Base-by-base conservation (phyloP, 2,329 filamentous ascomycete species). In the Boeremia exigua region DNA sequence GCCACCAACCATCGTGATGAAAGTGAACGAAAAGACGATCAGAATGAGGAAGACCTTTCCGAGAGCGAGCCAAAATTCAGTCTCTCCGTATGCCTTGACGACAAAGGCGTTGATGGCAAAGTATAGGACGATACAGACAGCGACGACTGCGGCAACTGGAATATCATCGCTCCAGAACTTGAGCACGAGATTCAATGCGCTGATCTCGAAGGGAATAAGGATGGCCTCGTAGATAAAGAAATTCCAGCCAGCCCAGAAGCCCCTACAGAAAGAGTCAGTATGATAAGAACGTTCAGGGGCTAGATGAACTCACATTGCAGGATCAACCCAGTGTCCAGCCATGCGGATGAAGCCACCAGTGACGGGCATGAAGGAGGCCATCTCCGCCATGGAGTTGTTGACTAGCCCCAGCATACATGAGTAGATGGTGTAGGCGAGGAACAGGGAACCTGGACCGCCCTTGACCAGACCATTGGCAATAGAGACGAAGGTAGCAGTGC, bases 301-400 rank as follows among this genome's bases (percentile, higher is more conserved):
- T 12, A 3, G 77, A 39, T 15, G 4, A 12, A 8, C 85, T 78
- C 27, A 87, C 85, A 55, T 49, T 3, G 52, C 52, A 23, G 52
- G 46, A 69, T 88, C 86, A 8, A 84, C 83, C 82, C 84, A 88
- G 62, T 84, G 78, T 23, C 84, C 84, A 6, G 84, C 84, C 62
- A 87, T 80, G 52, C 86, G 84, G 60, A 88, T 82, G 67, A 86
- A 88, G 4, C 82, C 82, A 54, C 85, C 85, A 32, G 80, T 81
- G 30, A 88, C 80, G 19, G 86, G 86, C 78, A 86, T 84, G 55
- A 81, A 82, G 79, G 34, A 81, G 77, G 46, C 77, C 85, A 88
- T 88, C 69, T 88, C 86, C 6, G 86, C 85, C 51, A 86, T 77
- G 56, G 80, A 81, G 67, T 86, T 87, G 78, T 87, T 87, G 70